These are phyloP conservation scores for Pseudovirgaria hyperparasitica DNA, from an alignment of 2,329 filamentous ascomycete species.

Conservation along the genomic window DNA sequence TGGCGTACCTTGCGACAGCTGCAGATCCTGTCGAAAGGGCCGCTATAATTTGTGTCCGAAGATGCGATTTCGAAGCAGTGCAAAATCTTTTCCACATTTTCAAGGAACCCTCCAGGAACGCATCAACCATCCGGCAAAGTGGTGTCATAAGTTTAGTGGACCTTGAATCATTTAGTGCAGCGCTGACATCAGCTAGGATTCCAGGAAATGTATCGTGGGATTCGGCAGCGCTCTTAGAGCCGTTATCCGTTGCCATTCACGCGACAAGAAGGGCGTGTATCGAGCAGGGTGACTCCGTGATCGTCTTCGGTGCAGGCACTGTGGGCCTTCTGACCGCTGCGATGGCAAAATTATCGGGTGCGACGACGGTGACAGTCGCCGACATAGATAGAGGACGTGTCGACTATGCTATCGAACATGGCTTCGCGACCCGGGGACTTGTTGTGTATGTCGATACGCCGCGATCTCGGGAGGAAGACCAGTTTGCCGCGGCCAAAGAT, in stretches of 20 bases:
- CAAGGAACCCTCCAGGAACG: conserved; percentile 31
- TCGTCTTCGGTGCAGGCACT: conserved; percentile 78
- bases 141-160: conserved; percentile 31
- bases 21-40: conserved; percentile 28
- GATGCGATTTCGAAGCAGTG: conserved; percentile 31
- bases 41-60: conserved; percentile 29
- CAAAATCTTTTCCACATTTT: conserved; percentile 30
- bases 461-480: conserved; percentile 16
- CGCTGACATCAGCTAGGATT: conserved; percentile 19
- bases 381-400: conserved; percentile 27
- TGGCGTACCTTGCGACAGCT: conserved; percentile 28
- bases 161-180: conserved; percentile 14
- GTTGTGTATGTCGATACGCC: conserved; percentile 17
- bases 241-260: conserved; percentile 75
- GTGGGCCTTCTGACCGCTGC: conserved; percentile 26
- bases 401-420: conserved; percentile 24
- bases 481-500: conserved; percentile 21
- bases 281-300: conserved; percentile 60
- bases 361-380: conserved; percentile 27
- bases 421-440: conserved; percentile 25
- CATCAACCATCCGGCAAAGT: conserved; percentile 31
- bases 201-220: conserved; percentile 26
- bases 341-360: conserved; percentile 27
- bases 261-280: conserved; percentile 64
- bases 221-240: conserved; percentile 32